Evolutionary conservation across 768 basidiomycete species (phyloP), one percentile per base, ranked within the genome.

Genomic region (Rhizopogon salebrosus): DNA sequence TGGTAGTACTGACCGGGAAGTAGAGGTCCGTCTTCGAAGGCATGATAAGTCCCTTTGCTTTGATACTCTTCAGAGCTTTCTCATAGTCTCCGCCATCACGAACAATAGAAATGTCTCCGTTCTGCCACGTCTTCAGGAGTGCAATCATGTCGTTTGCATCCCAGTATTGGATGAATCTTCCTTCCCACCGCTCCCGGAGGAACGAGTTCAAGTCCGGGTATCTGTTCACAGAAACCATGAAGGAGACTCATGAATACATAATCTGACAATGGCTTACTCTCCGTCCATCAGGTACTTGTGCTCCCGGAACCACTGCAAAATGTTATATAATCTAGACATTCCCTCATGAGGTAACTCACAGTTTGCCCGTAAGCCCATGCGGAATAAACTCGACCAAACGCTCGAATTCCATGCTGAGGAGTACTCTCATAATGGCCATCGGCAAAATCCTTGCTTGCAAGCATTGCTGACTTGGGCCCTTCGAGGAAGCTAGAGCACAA

Each of bases 341-440:
- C 20, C 23, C 16, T 22, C 45, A 20, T 23, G 29, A 46, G 7
- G 9, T 23, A 16, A 66, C 75, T 37, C 35, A 80, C 80, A 35
- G 80, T 73, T 62, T 83, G 79, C 1, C 80, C 77, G 52, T 81
- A 82, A 4, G 80, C 80, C 80, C 82, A 83, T 23, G 78, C 78
- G 42, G 77, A 77, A 57, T 82, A 83, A 14, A 72, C 80, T n/a
- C 82, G 71, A 3, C 73, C 80, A 46, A 82, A 82, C 6, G 81
- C 82, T 1, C 81, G 75, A 35, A 83, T 67, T 4, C 80, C 81
- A 38, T 70, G 69, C 48, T 79, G 70, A 1, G 81, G 78, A 6
- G 64, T 62, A 13, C 68, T 63, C 48, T 65, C 77, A 60, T 83
- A 84, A 57, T 80, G 79, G 0, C 80, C 80, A 42, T 71, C 65